Percentiles rank a stretch among this genome's conserved stretches.
Conservation (phyloP, 1,284 basidiomycete genomes). For the Ceratobasidium theobromae region DNA sequence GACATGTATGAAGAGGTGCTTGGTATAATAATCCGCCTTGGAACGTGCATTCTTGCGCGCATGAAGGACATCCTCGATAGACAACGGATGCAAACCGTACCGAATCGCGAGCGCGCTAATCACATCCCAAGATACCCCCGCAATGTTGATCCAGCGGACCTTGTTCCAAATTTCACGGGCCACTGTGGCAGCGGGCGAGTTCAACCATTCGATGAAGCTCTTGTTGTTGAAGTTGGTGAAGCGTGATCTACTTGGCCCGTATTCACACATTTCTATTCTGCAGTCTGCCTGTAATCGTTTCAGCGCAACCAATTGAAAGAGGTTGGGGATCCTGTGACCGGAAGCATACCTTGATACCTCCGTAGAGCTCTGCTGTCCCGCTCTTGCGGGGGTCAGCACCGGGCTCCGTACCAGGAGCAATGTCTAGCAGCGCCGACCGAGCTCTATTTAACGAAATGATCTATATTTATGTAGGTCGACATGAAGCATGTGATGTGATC, state of each 20-base stretch:
- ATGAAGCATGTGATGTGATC: too few relatives aligned
- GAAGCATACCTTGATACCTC: conserved; percentile 29
- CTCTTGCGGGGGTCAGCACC: conserved; percentile 34
- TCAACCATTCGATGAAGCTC: conserved; percentile 56
- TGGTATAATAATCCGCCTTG: conserved; percentile 67
- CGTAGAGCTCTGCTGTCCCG: conserved; percentile 32
- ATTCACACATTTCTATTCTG: conserved; percentile 62
- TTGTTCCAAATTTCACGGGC: conserved; percentile 56
- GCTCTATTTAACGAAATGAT: conserved; percentile 20
- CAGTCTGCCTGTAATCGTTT: conserved; percentile 51
- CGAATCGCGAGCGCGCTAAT: conserved; percentile 62
- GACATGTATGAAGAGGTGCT: conserved; percentile 67
- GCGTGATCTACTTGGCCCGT: conserved; percentile 55
- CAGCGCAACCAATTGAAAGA: background rate
- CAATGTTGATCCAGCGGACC: conserved; percentile 71
- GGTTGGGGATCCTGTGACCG: background rate
- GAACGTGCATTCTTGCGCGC: conserved; percentile 54
- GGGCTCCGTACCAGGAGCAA: conserved; percentile 34
- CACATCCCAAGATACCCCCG: conserved; percentile 70
- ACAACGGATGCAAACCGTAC: conserved; percentile 71
- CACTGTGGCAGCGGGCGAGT: conserved; percentile 45
- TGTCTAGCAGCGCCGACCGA: conserved; percentile 7
- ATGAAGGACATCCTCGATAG: conserved; percentile 67
- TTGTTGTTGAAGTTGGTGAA: conserved; percentile 56
- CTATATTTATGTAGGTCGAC: background rate